These are phyloP conservation scores for Silybum marianum DNA, from an alignment of 129 eudicot species.

Conservation along the genomic window DNA sequence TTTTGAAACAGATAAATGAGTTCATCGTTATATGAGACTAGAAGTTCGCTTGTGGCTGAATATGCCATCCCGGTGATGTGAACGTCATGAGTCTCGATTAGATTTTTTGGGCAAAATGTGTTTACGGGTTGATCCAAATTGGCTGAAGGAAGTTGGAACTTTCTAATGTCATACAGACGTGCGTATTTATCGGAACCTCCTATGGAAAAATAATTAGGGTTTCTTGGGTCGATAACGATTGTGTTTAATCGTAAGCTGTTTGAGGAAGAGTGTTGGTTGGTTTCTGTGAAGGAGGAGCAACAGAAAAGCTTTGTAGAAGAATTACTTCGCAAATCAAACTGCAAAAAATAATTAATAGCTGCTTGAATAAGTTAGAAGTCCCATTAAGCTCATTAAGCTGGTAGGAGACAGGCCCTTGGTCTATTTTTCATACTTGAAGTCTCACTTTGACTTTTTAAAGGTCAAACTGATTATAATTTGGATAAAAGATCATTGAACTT, in stretches of 20 bases:
- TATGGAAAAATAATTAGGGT: conserved; percentile 71
- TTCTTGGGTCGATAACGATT: conserved; percentile 72
- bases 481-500: not conserved
- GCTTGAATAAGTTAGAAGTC: too few species aligned
- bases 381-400: too few species aligned
- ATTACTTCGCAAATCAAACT: conserved; percentile 83
- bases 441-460: conserved; percentile 1
- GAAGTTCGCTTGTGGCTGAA: conserved; percentile 68
- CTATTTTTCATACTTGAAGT: not conserved
- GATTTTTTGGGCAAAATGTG: conserved; percentile 70
- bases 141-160: conserved; percentile 36
- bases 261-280: conserved; percentile 33
- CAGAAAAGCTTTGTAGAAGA: conserved; percentile 67
- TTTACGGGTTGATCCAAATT: conserved; percentile 54
- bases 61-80: conserved; percentile 78
- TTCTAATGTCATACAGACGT: conserved; percentile 77
- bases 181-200: conserved; percentile 83
- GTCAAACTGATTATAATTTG: not conserved
- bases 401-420: too few species aligned
- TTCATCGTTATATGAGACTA: conserved; percentile 74
- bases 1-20: conserved; percentile 68
- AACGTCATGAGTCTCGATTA: conserved; percentile 42
- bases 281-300: conserved; percentile 59
- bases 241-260: conserved; percentile 59
- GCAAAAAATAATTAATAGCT: conserved; percentile 32